phyloP scores from a whole-genome alignment of 805 yeast species.

The Scheffersomyces spartinae region DNA sequence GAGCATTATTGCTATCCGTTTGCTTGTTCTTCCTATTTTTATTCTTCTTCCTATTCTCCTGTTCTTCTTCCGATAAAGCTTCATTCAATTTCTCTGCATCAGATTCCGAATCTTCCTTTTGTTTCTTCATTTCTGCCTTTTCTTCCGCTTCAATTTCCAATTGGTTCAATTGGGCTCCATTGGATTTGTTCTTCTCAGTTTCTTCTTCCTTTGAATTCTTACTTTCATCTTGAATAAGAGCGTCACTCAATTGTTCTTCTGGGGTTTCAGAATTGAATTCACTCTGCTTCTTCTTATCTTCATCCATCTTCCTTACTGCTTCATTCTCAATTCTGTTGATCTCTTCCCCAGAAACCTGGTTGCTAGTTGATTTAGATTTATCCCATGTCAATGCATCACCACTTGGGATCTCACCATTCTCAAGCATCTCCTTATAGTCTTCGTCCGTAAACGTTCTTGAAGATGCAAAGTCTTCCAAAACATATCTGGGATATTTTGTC shows the following conservation, averaged over 20 bases:
- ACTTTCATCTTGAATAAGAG: too few relatives aligned
- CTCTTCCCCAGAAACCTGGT: too few relatives aligned
- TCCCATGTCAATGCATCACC: conserved; percentile 5
- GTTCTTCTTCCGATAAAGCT: neutral
- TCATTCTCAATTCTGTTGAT: conserved; percentile 2
- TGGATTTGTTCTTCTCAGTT: too few relatives aligned
- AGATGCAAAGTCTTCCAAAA: conserved; percentile 18
- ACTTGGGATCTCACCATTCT: conserved; percentile 5
- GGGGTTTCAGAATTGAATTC: too few relatives aligned
- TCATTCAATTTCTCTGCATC: too few relatives aligned
- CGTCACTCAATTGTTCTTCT: too few relatives aligned
- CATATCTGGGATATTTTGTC: conserved; percentile 14
- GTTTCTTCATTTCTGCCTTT: conserved; percentile 2
- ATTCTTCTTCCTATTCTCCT: conserved; percentile 4
- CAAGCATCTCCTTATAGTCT: conserved; percentile 9
- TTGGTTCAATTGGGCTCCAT: too few relatives aligned
- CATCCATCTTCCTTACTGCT: conserved; percentile 1
- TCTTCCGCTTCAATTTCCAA: too few relatives aligned
- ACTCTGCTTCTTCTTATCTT: too few relatives aligned
- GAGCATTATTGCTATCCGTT: conserved; percentile 1
- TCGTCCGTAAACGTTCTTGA: conserved; percentile 15
- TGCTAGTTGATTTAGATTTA: too few relatives aligned
- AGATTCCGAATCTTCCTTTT: conserved; percentile 1
- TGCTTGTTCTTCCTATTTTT: conserved; percentile 2
- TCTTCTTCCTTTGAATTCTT: conserved; percentile 4